Conservation (phyloP, 371 early-diverging fungal genomes). For the Mucor saturninus region DNA sequence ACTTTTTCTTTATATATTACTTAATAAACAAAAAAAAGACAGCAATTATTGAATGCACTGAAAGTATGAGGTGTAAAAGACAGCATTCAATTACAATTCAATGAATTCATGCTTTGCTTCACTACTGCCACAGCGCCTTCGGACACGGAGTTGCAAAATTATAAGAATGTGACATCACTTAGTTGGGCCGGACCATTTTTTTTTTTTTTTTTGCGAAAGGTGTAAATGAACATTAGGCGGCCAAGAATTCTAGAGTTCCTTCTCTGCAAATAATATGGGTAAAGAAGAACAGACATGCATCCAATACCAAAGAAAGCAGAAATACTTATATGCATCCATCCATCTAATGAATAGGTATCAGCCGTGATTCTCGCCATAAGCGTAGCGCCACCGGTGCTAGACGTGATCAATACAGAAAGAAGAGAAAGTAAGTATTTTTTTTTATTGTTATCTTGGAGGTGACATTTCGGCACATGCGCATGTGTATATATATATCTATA, state of each 20-base stretch:
- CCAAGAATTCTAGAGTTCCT: constrained; percentile 61
- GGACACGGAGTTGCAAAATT: no score
- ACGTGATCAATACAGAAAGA: constrained; percentile 97
- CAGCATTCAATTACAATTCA: no score
- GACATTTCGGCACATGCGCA: no score
- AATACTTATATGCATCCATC: constrained; percentile 6
- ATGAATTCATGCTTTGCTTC: no score
- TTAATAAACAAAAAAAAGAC: no score
- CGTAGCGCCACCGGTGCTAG: constrained; percentile 98
- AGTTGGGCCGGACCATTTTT: no score
- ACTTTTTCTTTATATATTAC: no score
- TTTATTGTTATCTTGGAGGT: constrained; percentile 26
- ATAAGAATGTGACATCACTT: no score
- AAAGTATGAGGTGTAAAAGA: no score
- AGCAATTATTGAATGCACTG: no score
- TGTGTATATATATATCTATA: no score
- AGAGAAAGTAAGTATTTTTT: constrained; percentile 67
- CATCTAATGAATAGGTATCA: constrained; percentile 76
- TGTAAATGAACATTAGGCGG: constrained; percentile 31
- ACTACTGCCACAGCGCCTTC: no score
- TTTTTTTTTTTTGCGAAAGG: not conserved
- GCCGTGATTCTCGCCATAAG: constrained; percentile 98
- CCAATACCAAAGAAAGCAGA: constrained; percentile 3
- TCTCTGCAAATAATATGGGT: constrained; percentile 36
- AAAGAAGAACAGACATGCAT: constrained; percentile 27